A percentile compares a stretch with the other conserved stretches of the same genome.
phyloP scores from a whole-genome alignment of 176 grass and related monocot genomes.

The Oropetium thomaeum region DNA sequence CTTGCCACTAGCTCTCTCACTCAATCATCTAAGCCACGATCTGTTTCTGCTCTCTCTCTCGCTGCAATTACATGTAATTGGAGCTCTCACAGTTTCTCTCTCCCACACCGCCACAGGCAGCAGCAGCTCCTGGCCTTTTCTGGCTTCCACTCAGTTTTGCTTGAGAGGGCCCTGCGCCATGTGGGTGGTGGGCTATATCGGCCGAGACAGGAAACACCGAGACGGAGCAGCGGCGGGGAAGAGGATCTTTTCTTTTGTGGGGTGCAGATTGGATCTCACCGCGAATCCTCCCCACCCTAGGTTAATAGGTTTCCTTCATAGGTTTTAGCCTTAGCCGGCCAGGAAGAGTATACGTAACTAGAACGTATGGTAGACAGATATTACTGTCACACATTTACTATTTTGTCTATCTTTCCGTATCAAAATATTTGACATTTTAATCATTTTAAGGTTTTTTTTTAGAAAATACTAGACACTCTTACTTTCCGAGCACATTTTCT shows the following conservation, averaged over 20 bases:
- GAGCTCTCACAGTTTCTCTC: not conserved
- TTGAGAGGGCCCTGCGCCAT: not conserved
- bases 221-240: not conserved
- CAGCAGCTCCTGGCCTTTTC: not conserved
- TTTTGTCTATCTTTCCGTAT: too few relatives aligned
- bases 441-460: too few relatives aligned
- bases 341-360: too few relatives aligned
- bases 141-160: not conserved
- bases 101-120: not conserved
- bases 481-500: too few relatives aligned
- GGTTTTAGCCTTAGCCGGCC: not conserved
- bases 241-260: slow-evolving; percentile 47
- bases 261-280: slow-evolving; percentile 46
- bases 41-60: not conserved
- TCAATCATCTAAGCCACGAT: not conserved
- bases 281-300: slow-evolving; percentile 11
- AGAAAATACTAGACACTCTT: too few relatives aligned
- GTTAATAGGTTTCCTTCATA: not conserved
- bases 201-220: not conserved
- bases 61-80: slow-evolving; percentile 8
- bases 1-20: not conserved
- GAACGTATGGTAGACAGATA: too few relatives aligned
- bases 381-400: too few relatives aligned
- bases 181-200: slow-evolving; percentile 38
- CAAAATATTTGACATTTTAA: too few relatives aligned